Evolutionary conservation across 2,329 filamentous ascomycete species (phyloP).

Genomic region (Diplodia seriata): DNA sequence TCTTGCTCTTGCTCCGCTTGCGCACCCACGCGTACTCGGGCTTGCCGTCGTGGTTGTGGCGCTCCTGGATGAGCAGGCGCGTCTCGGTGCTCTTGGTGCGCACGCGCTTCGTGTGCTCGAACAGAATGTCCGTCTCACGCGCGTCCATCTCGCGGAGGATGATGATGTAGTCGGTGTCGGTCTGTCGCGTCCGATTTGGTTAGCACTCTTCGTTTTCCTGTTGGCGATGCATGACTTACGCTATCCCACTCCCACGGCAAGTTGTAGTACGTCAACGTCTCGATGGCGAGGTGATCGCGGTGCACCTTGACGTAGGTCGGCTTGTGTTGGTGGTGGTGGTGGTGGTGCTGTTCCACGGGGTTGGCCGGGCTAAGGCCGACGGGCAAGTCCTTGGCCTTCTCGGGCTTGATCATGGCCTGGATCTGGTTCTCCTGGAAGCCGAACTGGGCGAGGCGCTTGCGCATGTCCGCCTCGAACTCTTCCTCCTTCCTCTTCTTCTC

Average conservation of each 20-base stretch:
- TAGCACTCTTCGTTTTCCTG: background rate
- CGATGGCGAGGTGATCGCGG: slow-evolving; percentile 53
- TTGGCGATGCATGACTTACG: slow-evolving; percentile 45
- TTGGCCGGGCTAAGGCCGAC: slow-evolving; percentile 41
- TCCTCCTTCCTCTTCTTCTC: slow-evolving; percentile 50
- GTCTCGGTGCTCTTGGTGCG: slow-evolving; percentile 42
- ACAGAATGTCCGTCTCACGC: slow-evolving; percentile 57
- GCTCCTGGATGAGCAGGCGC: slow-evolving; percentile 53
- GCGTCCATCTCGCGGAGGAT: slow-evolving; percentile 58
- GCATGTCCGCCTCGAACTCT: slow-evolving; percentile 55
- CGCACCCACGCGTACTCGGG: slow-evolving; percentile 56
- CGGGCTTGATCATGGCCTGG: slow-evolving; percentile 56
- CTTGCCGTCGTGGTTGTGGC: slow-evolving; percentile 45
- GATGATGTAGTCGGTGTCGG: slow-evolving; percentile 57
- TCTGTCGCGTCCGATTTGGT: slow-evolving; percentile 37
- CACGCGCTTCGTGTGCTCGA: slow-evolving; percentile 58
- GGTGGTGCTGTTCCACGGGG: slow-evolving; percentile 27
- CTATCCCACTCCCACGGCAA: slow-evolving; percentile 57
- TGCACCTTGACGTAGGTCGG: slow-evolving; percentile 58
- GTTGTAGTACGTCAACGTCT: slow-evolving; percentile 57
- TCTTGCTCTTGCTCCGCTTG: slow-evolving; percentile 34
- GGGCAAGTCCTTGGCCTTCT: slow-evolving; percentile 50
- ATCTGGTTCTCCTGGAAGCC: slow-evolving; percentile 58
- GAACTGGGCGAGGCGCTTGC: slow-evolving; percentile 51
- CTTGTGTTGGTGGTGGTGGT: slow-evolving; percentile 35